A percentile compares a stretch with the other conserved stretches of the same genome.
Evolutionary conservation across 2,329 filamentous ascomycete species (phyloP).

Genomic region (Apiospora hydei): DNA sequence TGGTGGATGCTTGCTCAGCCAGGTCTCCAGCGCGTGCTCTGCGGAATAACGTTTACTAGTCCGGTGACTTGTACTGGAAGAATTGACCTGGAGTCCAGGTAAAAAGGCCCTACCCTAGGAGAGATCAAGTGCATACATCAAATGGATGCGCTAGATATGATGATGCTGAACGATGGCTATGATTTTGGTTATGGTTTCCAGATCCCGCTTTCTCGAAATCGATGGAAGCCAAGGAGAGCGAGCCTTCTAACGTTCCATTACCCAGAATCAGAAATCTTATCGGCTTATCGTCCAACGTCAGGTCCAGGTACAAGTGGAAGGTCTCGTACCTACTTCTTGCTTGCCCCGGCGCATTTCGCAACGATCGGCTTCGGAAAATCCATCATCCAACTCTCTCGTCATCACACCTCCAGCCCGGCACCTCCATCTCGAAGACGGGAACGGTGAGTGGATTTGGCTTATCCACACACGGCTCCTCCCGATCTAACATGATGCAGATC

Average conservation of each 20-base stretch:
- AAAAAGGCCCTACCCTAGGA: conserved; percentile 17
- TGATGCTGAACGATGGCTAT: conserved; percentile 1
- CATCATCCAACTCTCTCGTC: background rate
- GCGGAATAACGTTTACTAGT: conserved; percentile 19
- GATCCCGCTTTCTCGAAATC: conserved; percentile 6
- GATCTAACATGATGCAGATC: conserved; percentile 12
- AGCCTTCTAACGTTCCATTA: background rate
- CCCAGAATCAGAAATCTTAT: background rate
- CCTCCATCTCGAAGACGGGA: background rate
- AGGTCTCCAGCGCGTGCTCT: conserved; percentile 6
- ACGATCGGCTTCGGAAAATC: background rate
- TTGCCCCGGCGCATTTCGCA: too few species aligned
- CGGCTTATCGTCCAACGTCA: conserved; percentile 15
- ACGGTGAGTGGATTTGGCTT: background rate
- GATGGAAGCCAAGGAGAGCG: background rate
- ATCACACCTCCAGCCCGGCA: background rate
- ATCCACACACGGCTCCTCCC: conserved; percentile 8
- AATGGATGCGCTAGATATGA: background rate
- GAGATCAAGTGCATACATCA: conserved; percentile 10
- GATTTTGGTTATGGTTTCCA: conserved; percentile 1
- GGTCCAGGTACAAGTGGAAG: background rate
- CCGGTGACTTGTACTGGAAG: conserved; percentile 20
- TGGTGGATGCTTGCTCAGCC: conserved; percentile 1
- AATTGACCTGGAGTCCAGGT: conserved; percentile 19
- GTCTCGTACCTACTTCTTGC: background rate